Conservation (phyloP, 371 early-diverging fungal genomes). For the Lichtheimia ornata region DNA sequence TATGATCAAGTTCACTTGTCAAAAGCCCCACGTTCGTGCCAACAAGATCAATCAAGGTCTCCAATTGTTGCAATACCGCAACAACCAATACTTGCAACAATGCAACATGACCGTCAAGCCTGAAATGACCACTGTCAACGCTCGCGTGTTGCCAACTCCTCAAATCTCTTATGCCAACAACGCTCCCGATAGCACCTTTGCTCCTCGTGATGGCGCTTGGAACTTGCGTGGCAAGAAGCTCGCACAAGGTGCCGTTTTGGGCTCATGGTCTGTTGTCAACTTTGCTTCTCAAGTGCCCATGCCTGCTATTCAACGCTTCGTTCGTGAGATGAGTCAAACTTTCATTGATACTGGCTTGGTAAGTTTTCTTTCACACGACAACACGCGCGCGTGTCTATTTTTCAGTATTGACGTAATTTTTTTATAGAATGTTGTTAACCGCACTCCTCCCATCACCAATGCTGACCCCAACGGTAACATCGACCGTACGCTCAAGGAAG, state of each 20-base stretch:
- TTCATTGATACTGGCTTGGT: conserved; percentile 68
- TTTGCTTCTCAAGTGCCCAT: conserved; percentile 40
- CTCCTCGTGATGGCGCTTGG: conserved; percentile 85
- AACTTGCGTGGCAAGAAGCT: conserved; percentile 84
- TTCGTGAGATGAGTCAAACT: conserved; percentile 50
- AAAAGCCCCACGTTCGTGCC: conserved; percentile 70
- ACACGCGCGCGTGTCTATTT: neutral
- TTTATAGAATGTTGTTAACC: conserved; percentile 50
- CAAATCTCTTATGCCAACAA: conserved; percentile 64
- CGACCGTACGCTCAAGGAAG: conserved; percentile 68
- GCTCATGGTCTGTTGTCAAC: conserved; percentile 79
- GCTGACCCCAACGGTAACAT: conserved; percentile 71
- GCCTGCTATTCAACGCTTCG: conserved; percentile 47
- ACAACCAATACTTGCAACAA: conserved; percentile 55
- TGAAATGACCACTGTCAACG: conserved; percentile 57
- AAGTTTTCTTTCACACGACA: conserved; percentile 12
- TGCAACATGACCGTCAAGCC: conserved; percentile 67
- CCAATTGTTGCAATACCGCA: conserved; percentile 44
- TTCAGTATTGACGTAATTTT: neutral
- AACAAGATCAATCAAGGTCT: conserved; percentile 60
- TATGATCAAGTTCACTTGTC: conserved; percentile 90
- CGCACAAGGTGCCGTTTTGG: conserved; percentile 68
- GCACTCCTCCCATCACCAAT: conserved; percentile 72
- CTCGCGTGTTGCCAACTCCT: conserved; percentile 78
- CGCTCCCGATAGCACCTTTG: conserved; percentile 59